These are phyloP conservation scores for Huntiella savannae DNA, from an alignment of 2,329 filamentous ascomycete species.

Conservation along the genomic window DNA sequence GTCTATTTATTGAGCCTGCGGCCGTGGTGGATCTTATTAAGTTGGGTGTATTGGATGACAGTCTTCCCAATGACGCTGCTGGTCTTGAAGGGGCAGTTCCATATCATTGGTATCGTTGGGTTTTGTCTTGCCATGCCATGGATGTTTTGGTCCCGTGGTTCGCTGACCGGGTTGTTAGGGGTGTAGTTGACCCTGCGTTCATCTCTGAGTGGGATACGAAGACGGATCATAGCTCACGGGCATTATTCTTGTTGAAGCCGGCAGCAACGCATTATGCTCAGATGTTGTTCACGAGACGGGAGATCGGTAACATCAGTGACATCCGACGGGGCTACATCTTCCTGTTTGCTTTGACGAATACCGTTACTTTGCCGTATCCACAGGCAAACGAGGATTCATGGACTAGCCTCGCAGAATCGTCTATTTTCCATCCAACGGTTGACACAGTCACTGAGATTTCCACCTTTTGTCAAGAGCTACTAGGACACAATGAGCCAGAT, in stretches of 20 bases:
- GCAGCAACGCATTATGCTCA: slow-evolving; percentile 2
- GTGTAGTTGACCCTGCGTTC: not conserved
- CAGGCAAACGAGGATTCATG: not conserved
- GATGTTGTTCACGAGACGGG: slow-evolving; percentile 1
- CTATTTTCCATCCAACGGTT: not conserved
- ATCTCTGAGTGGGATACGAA: not conserved
- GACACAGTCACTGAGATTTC: not conserved
- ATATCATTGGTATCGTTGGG: slow-evolving; percentile 3
- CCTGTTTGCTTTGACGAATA: not conserved
- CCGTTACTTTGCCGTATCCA: not conserved
- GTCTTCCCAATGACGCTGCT: not conserved
- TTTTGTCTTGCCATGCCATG: not conserved
- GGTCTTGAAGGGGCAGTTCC: not conserved
- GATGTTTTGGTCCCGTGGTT: not conserved
- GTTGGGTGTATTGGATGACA: not conserved
- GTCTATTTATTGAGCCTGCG: not conserved
- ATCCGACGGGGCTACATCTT: slow-evolving; percentile 1
- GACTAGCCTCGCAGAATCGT: not conserved
- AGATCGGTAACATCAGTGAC: not conserved
- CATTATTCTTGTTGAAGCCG: slow-evolving; percentile 4
- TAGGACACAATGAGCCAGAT: not conserved
- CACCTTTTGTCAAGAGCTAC: not conserved
- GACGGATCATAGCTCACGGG: not conserved
- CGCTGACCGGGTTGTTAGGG: not conserved
- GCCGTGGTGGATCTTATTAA: not conserved